Conservation (phyloP, 768 basidiomycete species). For the Mrakia blollopis region DNA sequence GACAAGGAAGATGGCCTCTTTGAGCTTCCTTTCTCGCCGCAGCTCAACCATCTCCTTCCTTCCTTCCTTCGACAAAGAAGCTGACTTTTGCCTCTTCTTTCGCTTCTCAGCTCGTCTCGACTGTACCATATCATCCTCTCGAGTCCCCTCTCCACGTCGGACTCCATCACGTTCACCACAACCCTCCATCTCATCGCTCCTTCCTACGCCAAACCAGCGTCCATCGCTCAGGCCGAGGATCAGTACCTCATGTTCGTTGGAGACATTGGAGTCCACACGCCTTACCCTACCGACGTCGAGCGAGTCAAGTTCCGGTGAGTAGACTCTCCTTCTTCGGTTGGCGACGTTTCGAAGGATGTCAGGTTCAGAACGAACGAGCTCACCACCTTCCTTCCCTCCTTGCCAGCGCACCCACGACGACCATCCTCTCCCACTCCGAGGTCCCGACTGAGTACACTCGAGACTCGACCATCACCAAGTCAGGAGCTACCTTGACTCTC, state of each 20-base stretch:
- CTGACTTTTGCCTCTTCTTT: slow-evolving; percentile 20
- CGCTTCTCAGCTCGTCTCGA: slow-evolving; percentile 17
- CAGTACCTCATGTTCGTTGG: slow-evolving; percentile 74
- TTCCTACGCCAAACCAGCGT: slow-evolving; percentile 67
- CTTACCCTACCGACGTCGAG: slow-evolving; percentile 73
- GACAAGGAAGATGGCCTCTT: background rate
- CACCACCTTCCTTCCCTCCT: background rate
- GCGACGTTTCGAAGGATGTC: background rate
- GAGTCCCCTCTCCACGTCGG: slow-evolving; percentile 55
- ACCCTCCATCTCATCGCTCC: slow-evolving; percentile 74
- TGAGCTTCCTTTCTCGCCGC: background rate
- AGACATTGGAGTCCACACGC: slow-evolving; percentile 74
- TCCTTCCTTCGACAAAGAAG: background rate
- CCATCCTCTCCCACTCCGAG: slow-evolving; percentile 62
- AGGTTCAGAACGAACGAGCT: too few relatives aligned
- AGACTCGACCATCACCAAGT: slow-evolving; percentile 62
- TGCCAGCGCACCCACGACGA: slow-evolving; percentile 62
- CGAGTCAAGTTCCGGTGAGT: slow-evolving; percentile 57
- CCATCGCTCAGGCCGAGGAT: slow-evolving; percentile 66
- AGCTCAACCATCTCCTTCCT: slow-evolving; percentile 38
- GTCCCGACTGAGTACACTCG: slow-evolving; percentile 50
- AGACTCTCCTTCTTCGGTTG: background rate
- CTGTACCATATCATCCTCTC: slow-evolving; percentile 62
- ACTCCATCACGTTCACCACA: slow-evolving; percentile 68
- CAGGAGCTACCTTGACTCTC: slow-evolving; percentile 76